Conservation (phyloP, 2,329 filamentous ascomycete species). For the Tolypocladium sp. region DNA sequence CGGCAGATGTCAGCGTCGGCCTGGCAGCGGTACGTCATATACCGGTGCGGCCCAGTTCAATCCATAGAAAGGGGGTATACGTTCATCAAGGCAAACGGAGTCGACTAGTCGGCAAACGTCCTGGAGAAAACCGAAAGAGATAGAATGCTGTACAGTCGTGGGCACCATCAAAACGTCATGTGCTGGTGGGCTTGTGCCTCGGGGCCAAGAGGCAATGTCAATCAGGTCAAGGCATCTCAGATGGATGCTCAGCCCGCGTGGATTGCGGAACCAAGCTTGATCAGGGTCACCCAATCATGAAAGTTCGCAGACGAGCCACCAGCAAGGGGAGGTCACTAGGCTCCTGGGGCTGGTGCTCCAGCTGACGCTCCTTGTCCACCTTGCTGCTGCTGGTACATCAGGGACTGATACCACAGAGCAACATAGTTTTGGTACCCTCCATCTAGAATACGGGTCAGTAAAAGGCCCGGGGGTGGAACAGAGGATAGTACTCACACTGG, state of each 20-base stretch:
- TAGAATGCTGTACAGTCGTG: slow-evolving; percentile 21
- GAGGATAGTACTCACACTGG: slow-evolving; percentile 47
- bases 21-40: background rate
- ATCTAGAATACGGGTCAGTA: slow-evolving; percentile 34
- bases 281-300: slow-evolving; percentile 25
- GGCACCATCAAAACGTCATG: slow-evolving; percentile 18
- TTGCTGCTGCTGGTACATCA: slow-evolving; percentile 35
- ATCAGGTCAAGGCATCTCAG: slow-evolving; percentile 24
- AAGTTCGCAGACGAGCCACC: slow-evolving; percentile 8
- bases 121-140: slow-evolving; percentile 3
- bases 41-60: background rate
- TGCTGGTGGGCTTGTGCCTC: slow-evolving; percentile 12
- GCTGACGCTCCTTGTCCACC: slow-evolving; percentile 26
- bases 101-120: slow-evolving; percentile 3
- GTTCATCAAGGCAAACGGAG: slow-evolving; percentile 9
- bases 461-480: background rate
- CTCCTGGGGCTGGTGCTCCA: slow-evolving; percentile 25
- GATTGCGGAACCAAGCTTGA: slow-evolving; percentile 11
- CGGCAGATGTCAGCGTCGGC: background rate
- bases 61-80: slow-evolving; percentile 6
- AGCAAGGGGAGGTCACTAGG: slow-evolving; percentile 22
- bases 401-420: slow-evolving; percentile 70
- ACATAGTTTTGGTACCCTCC: slow-evolving; percentile 77
- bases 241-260: slow-evolving; percentile 4
- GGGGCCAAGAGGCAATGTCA: slow-evolving; percentile 18